Percentiles rank a stretch among this genome's conserved stretches.
These are phyloP conservation scores for Xylaria telfairii DNA, from an alignment of 495 filamentous ascomycete species.

Conservation along the genomic window DNA sequence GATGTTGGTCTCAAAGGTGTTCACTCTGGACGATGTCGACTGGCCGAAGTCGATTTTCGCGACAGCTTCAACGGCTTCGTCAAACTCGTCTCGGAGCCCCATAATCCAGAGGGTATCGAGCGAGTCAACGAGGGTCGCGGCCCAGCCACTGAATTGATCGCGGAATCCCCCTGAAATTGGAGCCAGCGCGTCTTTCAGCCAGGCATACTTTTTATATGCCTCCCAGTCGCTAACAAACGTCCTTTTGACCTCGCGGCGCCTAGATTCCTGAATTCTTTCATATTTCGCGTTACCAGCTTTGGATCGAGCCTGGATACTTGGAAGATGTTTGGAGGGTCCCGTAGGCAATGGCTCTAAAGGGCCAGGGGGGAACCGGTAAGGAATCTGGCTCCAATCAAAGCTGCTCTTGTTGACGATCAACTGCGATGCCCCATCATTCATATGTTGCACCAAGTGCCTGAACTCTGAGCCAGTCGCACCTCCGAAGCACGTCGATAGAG, in stretches of 20 bases:
- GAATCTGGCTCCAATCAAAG: conserved; percentile 65
- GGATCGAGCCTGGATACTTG: conserved; percentile 73
- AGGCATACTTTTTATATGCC: conserved; percentile 77
- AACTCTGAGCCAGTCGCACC: conserved; percentile 32
- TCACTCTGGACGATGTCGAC: conserved; percentile 65
- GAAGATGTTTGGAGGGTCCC: conserved; percentile 52
- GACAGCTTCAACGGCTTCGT: conserved; percentile 76
- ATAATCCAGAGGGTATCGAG: conserved; percentile 93
- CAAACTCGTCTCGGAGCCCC: conserved; percentile 82
- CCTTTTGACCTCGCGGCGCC: conserved; percentile 66
- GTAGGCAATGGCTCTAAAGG: conserved; percentile 68
- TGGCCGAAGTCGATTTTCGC: conserved; percentile 76
- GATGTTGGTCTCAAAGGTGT: conserved; percentile 84
- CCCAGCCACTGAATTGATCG: conserved; percentile 89
- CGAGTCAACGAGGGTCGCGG: conserved; percentile 84
- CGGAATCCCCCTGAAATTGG: conserved; percentile 64
- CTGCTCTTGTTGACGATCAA: conserved; percentile 26
- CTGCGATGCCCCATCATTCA: conserved; percentile 35
- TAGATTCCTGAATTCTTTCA: conserved; percentile 60
- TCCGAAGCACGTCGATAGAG: conserved; percentile 24
- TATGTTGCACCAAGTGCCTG: conserved; percentile 33
- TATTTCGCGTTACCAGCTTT: conserved; percentile 58
- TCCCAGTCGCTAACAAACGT: conserved; percentile 76
- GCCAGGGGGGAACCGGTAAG: conserved; percentile 63
- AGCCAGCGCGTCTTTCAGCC: conserved; percentile 77